A percentile compares a stretch with the other conserved stretches of the same genome.
Evolutionary conservation across 768 basidiomycete genomes (phyloP).

Genomic region (Mrakia gelida): DNA sequence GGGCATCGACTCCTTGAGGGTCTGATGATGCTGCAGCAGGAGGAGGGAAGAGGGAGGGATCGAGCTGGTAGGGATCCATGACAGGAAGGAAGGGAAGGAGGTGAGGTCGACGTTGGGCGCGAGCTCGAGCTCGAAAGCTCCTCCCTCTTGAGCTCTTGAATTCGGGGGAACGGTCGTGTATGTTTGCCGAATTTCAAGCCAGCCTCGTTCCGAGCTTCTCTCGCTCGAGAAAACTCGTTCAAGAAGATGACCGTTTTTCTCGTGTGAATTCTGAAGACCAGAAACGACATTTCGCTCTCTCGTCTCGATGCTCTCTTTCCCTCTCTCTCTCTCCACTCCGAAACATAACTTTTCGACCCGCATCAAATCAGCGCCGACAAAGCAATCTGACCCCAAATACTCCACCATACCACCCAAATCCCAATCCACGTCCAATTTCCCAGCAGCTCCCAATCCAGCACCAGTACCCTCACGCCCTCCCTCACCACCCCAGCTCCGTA

Average conservation of each 20-base stretch:
- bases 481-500: conserved; percentile 43
- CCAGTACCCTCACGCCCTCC: conserved; percentile 51
- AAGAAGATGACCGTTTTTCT: too few relatives aligned
- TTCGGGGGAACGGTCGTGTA: not conserved
- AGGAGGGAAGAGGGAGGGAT: not conserved
- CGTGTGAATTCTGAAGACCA: too few relatives aligned
- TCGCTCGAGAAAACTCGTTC: not conserved
- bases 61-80: not conserved
- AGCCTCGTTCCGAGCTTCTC: too few relatives aligned
- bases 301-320: not conserved
- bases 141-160: not conserved
- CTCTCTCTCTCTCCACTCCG: not conserved
- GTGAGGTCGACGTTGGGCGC: not conserved
- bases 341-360: not conserved
- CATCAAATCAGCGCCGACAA: not conserved
- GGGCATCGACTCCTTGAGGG: not conserved
- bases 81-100: not conserved
- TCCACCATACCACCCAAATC: conserved; percentile 24
- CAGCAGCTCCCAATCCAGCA: conserved; percentile 75
- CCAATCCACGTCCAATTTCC: conserved; percentile 59
- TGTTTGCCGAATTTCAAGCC: too few relatives aligned
- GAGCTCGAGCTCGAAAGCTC: not conserved
- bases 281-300: not conserved
- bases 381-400: conserved; percentile 3
- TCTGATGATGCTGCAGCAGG: not conserved